Evolutionary conservation across 495 filamentous ascomycete genomes (phyloP), one percentile per base, ranked within the genome.

Genomic region (Aspergillus sclerotioniger): DNA sequence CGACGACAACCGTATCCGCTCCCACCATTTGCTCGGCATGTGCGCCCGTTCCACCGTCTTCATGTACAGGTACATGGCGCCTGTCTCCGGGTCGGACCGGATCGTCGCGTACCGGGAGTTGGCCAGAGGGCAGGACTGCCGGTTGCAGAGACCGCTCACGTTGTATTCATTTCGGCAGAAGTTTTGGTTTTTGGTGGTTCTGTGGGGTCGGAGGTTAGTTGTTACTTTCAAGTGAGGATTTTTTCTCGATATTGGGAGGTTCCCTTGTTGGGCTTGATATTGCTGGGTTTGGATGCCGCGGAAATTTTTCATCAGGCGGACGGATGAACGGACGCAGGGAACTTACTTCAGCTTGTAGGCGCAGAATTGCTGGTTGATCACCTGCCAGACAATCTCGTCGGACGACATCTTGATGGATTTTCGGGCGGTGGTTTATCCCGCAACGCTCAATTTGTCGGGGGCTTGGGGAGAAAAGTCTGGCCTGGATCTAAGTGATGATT

Each of bases 91-190:
- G 64, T 93, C 84, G 25, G 87, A 83, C 58, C 95, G 90, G 58
- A 98, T 84, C 15, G 94, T 98, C 44, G 94, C 95, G 80, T 98
- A 98, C 21, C 92, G 89, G 54, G 86, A 90, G 77, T 97, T 98
- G 62, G 94, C 94, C 51, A 98, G 87, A 19, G 94, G 94, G 72
- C 94, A 98, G 54, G 90, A 91, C 71, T 96, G 92, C 48, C 90
- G 83, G 72, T 92, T 95, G 84, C 95, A 98, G 51, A 98, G 84
- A 61, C 95, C 94, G 45, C 87, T 96, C 65, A 96, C 90, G 62
- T 88, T 96, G 84, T 94, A 90, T 84, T 96, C 92, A 74, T 96
- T 94, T 68, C 90, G 88, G 71, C 94, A 99, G 76, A 98, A 98
- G 66, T 85, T 96, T 71, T 93, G 87, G 31, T 87, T 85, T 76